phyloP scores from a whole-genome alignment of 345 rosid genomes.

The Dipteronia sinensis region DNA sequence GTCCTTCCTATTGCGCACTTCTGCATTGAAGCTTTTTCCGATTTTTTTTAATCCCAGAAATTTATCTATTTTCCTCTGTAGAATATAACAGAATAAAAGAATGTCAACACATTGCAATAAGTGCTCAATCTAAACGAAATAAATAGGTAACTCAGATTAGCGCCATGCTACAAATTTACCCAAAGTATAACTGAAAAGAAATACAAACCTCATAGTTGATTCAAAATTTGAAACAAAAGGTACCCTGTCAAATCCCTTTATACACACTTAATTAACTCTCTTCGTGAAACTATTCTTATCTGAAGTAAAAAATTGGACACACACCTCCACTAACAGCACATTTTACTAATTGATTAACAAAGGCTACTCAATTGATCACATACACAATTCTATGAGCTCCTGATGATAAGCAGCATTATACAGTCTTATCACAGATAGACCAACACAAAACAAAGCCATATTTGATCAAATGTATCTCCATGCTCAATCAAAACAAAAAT shows the following conservation, averaged over 20 bases:
- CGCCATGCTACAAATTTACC: too few species aligned
- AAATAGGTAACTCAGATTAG: background rate
- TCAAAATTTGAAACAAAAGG: background rate
- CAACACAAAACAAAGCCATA: background rate
- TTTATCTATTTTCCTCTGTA: constrained; percentile 78
- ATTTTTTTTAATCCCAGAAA: constrained; percentile 74
- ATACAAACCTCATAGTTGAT: too few species aligned
- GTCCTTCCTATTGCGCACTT: constrained; percentile 92
- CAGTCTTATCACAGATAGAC: background rate
- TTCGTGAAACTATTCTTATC: background rate
- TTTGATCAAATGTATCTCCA: background rate
- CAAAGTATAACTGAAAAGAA: too few species aligned
- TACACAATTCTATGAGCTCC: background rate
- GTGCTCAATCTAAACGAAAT: background rate
- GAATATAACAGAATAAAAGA: constrained; percentile 21
- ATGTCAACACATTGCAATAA: constrained; percentile 9
- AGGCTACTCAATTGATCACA: background rate
- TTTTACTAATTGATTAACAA: background rate
- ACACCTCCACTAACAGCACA: background rate
- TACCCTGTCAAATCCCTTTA: background rate
- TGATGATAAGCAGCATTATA: background rate
- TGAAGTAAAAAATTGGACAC: background rate
- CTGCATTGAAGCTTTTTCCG: constrained; percentile 95
- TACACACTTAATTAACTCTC: background rate
- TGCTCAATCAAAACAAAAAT: background rate